Conservation (phyloP, 2,329 filamentous ascomycete genomes). For the Aspergillus clavatus region DNA sequence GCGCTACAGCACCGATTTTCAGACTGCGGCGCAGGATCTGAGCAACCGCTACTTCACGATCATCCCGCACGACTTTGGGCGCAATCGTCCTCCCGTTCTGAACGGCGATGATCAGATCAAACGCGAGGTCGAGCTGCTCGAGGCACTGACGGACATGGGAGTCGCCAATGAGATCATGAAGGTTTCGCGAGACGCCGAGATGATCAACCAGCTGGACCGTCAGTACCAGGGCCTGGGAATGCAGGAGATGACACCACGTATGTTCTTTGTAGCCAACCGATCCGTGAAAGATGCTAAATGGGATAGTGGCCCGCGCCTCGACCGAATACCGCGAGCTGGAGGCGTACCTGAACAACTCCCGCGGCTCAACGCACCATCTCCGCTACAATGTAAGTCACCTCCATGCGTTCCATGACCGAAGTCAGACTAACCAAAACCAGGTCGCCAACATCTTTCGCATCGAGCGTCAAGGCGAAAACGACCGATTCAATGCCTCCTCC, state of each 20-base stretch:
- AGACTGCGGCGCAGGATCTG: slow-evolving; percentile 53
- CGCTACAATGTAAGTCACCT: slow-evolving; percentile 28
- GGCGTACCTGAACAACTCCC: slow-evolving; percentile 63
- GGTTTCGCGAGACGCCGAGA: slow-evolving; percentile 49
- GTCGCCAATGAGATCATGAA: slow-evolving; percentile 75
- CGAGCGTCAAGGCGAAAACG: slow-evolving; percentile 65
- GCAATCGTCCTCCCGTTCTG: slow-evolving; percentile 67
- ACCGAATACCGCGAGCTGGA: slow-evolving; percentile 62
- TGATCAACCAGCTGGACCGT: slow-evolving; percentile 62
- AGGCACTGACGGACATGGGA: slow-evolving; percentile 81
- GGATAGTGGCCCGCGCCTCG: slow-evolving; percentile 49
- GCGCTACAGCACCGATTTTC: slow-evolving; percentile 39
- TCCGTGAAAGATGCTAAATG: slow-evolving; percentile 9
- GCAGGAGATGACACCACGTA: slow-evolving; percentile 66
- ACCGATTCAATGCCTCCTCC: slow-evolving; percentile 59
- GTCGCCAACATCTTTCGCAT: slow-evolving; percentile 78
- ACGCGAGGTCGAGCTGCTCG: slow-evolving; percentile 71
- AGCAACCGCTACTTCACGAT: slow-evolving; percentile 76
- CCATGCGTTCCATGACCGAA: too few species aligned
- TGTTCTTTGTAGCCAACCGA: slow-evolving; percentile 8
- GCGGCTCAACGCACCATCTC: slow-evolving; percentile 61
- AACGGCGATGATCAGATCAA: slow-evolving; percentile 55
- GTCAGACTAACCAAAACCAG: slow-evolving; percentile 15
- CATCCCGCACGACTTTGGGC: slow-evolving; percentile 78
- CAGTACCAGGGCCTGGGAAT: slow-evolving; percentile 68